phyloP scores from a whole-genome alignment of 805 yeast species.

The Lachancea dasiensis region DNA sequence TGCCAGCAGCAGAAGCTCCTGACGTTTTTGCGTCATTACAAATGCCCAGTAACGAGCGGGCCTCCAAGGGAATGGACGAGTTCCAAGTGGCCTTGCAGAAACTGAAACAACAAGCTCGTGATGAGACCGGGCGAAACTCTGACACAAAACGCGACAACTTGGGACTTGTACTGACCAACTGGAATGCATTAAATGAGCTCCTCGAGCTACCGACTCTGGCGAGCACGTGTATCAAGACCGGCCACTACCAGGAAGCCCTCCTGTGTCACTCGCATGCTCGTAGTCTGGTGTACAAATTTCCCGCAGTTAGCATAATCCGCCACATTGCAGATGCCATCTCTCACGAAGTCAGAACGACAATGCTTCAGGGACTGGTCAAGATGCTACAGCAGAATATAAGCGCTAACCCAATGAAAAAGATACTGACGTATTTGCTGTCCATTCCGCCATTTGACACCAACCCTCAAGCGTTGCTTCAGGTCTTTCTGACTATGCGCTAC shows the following conservation, averaged over 20 bases:
- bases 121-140: neutral
- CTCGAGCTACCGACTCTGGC: constrained; percentile 80
- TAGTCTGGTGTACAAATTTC: constrained; percentile 64
- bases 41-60: constrained; percentile 14
- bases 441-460: constrained; percentile 47
- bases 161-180: constrained; percentile 46
- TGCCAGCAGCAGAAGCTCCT: no score
- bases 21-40: constrained; percentile 6
- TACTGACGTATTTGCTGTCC: constrained; percentile 67
- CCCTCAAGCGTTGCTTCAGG: constrained; percentile 38
- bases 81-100: constrained; percentile 27
- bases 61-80: constrained; percentile 22
- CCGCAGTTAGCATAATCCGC: constrained; percentile 33
- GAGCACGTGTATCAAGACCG: constrained; percentile 75
- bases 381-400: constrained; percentile 69
- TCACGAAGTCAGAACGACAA: constrained; percentile 37
- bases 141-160: constrained; percentile 18
- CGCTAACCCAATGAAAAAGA: constrained; percentile 72
- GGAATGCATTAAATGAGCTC: constrained; percentile 69
- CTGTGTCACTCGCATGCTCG: constrained; percentile 73
- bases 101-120: constrained; percentile 17
- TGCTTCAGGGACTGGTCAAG: constrained; percentile 66
- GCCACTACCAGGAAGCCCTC: constrained; percentile 83
- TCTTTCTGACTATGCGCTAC: constrained; percentile 62
- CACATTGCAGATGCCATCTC: constrained; percentile 23